Percentiles rank a stretch among this genome's conserved stretches.
Evolutionary conservation across 306 rosid species (phyloP).

Genomic region (Vicia sativa): DNA sequence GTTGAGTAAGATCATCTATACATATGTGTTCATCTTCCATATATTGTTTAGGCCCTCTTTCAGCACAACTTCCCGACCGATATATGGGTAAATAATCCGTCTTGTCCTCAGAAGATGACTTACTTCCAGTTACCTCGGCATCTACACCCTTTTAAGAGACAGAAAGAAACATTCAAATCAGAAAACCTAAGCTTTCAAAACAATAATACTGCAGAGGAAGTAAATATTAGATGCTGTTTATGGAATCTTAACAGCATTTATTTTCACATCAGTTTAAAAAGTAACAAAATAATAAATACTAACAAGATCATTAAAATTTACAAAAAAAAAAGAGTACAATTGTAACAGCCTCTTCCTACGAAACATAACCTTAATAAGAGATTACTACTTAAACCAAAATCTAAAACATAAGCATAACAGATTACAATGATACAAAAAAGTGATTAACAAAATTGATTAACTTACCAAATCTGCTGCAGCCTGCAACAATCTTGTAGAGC

Average conservation of each 20-base stretch:
- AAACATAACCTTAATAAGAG: too few species aligned
- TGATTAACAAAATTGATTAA: not conserved
- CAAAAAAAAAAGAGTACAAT: conserved; percentile 11
- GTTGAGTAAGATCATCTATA: conserved; percentile 65
- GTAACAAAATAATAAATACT: not conserved
- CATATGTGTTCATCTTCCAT: conserved; percentile 90
- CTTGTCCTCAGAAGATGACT: conserved; percentile 58
- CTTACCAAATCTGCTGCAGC: conserved; percentile 58
- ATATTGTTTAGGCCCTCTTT: conserved; percentile 79
- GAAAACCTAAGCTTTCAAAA: conserved; percentile 27
- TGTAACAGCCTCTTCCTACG: not conserved
- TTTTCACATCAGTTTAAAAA: conserved; percentile 12
- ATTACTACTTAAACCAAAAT: too few species aligned
- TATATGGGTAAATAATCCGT: conserved; percentile 60
- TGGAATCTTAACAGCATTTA: conserved; percentile 2
- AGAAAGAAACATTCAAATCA: conserved; percentile 28
- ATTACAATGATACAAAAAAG: not conserved
- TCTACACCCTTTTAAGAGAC: conserved; percentile 53
- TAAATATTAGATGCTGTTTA: not conserved
- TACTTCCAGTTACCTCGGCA: conserved; percentile 48
- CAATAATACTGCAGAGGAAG: not conserved
- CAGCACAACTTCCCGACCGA: conserved; percentile 89
- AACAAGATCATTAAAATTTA: not conserved
- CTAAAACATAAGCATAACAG: too few species aligned
- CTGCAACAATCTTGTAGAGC: conserved; percentile 50